Conservation (phyloP, 2,329 filamentous ascomycete species). For the Monosporascus sp. region DNA sequence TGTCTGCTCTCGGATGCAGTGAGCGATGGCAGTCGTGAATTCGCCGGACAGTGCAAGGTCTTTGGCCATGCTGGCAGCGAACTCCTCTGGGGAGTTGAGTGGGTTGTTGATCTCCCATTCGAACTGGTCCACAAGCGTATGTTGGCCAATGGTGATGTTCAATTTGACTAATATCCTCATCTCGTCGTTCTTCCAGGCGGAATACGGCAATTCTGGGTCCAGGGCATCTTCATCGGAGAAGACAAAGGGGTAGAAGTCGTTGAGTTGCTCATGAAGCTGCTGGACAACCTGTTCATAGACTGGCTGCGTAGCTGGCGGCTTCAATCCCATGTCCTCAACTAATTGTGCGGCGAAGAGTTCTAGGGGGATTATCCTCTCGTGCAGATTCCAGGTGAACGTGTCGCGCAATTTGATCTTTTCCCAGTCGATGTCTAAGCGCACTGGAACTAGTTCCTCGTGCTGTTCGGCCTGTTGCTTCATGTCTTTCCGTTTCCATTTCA, state of each 20-base stretch:
- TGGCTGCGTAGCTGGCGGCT: slow-evolving; percentile 63
- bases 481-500: slow-evolving; percentile 75
- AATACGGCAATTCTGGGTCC: slow-evolving; percentile 85
- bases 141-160: slow-evolving; percentile 94
- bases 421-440: slow-evolving; percentile 89
- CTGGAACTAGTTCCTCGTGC: slow-evolving; percentile 83
- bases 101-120: slow-evolving; percentile 99
- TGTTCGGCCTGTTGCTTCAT: slow-evolving; percentile 82
- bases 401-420: slow-evolving; percentile 94
- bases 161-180: slow-evolving; percentile 95
- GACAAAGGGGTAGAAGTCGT: slow-evolving; percentile 89
- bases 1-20: slow-evolving; percentile 93
- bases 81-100: slow-evolving; percentile 89
- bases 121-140: slow-evolving; percentile 93
- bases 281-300: slow-evolving; percentile 56
- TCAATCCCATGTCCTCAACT: slow-evolving; percentile 82
- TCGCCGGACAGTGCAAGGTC: slow-evolving; percentile 91
- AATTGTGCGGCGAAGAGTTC: slow-evolving; percentile 85
- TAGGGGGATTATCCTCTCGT: slow-evolving; percentile 76
- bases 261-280: slow-evolving; percentile 83
- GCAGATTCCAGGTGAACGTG: slow-evolving; percentile 97
- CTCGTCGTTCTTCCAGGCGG: slow-evolving; percentile 96
- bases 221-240: slow-evolving; percentile 86
- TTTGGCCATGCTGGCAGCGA: slow-evolving; percentile 81
- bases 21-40: slow-evolving; percentile 94